Evolutionary conservation across 768 basidiomycete genomes (phyloP).

Genomic region (Obba rivulosa): DNA sequence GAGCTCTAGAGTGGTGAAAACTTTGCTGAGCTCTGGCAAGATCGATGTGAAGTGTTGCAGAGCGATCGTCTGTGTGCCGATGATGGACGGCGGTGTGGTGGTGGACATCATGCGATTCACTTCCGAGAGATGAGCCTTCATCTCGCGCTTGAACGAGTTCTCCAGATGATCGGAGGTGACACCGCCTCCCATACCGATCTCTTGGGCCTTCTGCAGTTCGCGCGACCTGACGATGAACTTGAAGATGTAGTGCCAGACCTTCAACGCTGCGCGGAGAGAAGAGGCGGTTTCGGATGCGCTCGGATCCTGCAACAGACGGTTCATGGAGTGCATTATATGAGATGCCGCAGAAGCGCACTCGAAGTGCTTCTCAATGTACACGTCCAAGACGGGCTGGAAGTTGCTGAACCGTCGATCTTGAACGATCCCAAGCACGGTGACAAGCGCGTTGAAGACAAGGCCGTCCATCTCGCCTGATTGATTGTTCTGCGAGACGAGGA

Average conservation of each 20-base stretch:
- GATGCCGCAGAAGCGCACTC: slow-evolving; percentile 73
- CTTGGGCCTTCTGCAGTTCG: slow-evolving; percentile 80
- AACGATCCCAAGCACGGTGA: slow-evolving; percentile 87
- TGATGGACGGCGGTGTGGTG: slow-evolving; percentile 74
- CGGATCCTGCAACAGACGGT: slow-evolving; percentile 69
- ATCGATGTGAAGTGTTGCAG: slow-evolving; percentile 91
- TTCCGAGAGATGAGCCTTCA: slow-evolving; percentile 69
- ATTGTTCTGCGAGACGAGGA: slow-evolving; percentile 72
- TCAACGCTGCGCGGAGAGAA: slow-evolving; percentile 80
- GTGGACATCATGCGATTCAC: slow-evolving; percentile 88
- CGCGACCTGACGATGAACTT: slow-evolving; percentile 89
- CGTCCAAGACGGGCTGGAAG: slow-evolving; percentile 89
- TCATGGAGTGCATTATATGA: slow-evolving; percentile 86
- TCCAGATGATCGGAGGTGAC: slow-evolving; percentile 86
- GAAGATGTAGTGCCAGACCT: slow-evolving; percentile 97
- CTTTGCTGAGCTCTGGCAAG: slow-evolving; percentile 78
- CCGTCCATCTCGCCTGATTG: slow-evolving; percentile 75
- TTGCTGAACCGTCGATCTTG: slow-evolving; percentile 94
- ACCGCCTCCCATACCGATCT: slow-evolving; percentile 72
- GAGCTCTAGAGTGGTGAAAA: slow-evolving; percentile 77
- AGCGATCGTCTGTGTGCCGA: slow-evolving; percentile 93
- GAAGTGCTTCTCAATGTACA: slow-evolving; percentile 91
- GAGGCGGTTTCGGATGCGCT: slow-evolving; percentile 69
- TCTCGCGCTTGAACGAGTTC: slow-evolving; percentile 75
- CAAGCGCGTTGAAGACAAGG: slow-evolving; percentile 84